Evolutionary conservation across 192 early-diverging fungal species (phyloP).

Genomic region (Coemansia sp.): DNA sequence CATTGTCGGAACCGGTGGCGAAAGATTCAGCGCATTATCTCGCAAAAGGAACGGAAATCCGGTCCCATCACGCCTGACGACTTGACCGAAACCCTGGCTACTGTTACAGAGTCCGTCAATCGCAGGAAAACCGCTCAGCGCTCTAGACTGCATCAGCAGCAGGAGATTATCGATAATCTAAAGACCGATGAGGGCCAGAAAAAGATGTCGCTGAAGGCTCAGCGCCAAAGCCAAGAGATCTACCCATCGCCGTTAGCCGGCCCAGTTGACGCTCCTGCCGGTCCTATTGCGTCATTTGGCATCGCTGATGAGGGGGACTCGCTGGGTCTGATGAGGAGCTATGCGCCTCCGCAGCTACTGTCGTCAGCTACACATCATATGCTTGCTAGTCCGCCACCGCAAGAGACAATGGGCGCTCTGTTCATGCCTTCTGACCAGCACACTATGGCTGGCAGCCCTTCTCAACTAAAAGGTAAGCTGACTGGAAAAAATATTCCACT

Average conservation of each 20-base stretch:
- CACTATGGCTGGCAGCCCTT: conserved; percentile 1
- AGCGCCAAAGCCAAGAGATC: conserved; percentile 11
- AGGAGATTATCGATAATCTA: background rate
- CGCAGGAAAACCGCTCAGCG: conserved; percentile 52
- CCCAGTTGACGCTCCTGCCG: background rate
- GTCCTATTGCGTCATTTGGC: background rate
- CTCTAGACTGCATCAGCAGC: conserved; percentile 25
- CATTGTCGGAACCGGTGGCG: conserved; percentile 84
- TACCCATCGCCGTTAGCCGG: background rate
- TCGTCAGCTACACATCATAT: background rate
- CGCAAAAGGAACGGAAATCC: conserved; percentile 48
- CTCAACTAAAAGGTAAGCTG: conserved; percentile 29
- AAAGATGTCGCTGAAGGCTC: conserved; percentile 10
- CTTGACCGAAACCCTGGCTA: conserved; percentile 29
- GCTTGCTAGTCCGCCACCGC: background rate
- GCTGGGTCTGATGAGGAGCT: background rate
- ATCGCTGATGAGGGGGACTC: background rate
- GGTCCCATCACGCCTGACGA: conserved; percentile 30
- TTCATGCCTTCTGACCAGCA: conserved; percentile 50
- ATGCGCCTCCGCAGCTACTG: background rate
- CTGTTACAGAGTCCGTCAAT: conserved; percentile 55
- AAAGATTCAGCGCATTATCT: conserved; percentile 66
- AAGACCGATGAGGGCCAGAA: background rate
- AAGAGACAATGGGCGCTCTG: conserved; percentile 36
- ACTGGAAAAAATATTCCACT: background rate